Conservation (phyloP, 1,284 basidiomycete species). For the Chalciporus sp. region DNA sequence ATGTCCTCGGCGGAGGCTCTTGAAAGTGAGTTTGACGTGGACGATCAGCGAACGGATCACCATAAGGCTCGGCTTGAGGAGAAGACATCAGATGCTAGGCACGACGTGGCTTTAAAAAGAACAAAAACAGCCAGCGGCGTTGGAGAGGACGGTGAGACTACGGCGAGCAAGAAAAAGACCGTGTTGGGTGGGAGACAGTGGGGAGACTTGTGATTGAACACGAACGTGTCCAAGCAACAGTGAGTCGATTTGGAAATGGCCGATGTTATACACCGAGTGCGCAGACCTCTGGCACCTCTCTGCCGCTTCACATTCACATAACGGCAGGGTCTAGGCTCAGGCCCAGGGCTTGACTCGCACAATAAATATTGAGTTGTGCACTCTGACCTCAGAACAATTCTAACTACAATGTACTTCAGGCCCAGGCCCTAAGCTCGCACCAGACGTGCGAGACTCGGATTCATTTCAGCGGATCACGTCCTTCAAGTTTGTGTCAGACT, state of each 20-base stretch:
- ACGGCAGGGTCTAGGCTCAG: neutral
- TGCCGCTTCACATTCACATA: conserved; percentile 15
- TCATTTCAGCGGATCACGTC: too few relatives aligned
- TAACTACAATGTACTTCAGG: neutral
- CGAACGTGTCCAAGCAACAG: conserved; percentile 13
- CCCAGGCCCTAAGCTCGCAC: too few relatives aligned
- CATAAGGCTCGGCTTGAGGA: conserved; percentile 44
- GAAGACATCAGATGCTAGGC: conserved; percentile 47
- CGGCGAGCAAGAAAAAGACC: conserved; percentile 9
- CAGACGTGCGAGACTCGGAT: too few relatives aligned
- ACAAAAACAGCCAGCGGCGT: conserved; percentile 11
- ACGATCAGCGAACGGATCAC: conserved; percentile 73
- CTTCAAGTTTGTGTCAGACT: neutral
- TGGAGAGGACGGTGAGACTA: conserved; percentile 8
- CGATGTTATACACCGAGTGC: conserved; percentile 39
- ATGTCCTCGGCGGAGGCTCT: conserved; percentile 47
- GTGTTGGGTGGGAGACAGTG: conserved; percentile 18
- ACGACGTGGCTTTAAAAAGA: conserved; percentile 14
- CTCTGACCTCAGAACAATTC: too few relatives aligned
- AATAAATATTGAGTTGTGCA: too few relatives aligned
- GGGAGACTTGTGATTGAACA: conserved; percentile 17
- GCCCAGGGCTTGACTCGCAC: too few relatives aligned
- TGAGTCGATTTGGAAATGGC: conserved; percentile 30
- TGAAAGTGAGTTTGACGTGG: conserved; percentile 60
- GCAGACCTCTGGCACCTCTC: conserved; percentile 31